phyloP scores from a whole-genome alignment of 768 basidiomycete species.

The Arthromyces matolae region DNA sequence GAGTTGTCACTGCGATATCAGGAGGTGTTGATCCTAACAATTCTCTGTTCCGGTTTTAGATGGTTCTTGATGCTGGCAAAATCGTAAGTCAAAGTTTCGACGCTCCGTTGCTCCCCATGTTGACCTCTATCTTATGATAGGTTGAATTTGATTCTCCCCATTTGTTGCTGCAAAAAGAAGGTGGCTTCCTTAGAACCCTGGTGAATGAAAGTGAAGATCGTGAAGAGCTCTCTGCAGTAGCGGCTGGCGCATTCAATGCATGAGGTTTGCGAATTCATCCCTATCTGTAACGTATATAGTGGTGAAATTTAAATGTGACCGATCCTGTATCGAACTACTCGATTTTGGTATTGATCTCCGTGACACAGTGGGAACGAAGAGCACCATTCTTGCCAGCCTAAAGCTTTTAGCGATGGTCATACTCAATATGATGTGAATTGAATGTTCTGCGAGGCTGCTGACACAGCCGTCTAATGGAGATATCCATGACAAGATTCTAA shows the following conservation, averaged over 20 bases:
- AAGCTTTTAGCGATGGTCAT: too few species aligned
- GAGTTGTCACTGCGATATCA: slow-evolving; percentile 13
- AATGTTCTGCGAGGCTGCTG: too few species aligned
- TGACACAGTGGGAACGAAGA: too few species aligned
- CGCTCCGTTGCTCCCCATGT: not conserved
- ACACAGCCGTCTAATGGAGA: too few species aligned
- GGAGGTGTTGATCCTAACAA: not conserved
- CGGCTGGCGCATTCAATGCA: slow-evolving; percentile 8
- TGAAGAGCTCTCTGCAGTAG: slow-evolving; percentile 43
- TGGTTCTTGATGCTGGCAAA: slow-evolving; percentile 52
- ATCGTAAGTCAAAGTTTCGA: slow-evolving; percentile 31
- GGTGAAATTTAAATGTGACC: not conserved
- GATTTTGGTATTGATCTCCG: too few species aligned
- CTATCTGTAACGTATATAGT: not conserved
- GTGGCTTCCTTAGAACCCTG: slow-evolving; percentile 48
- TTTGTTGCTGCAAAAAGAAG: slow-evolving; percentile 46
- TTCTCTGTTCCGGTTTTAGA: slow-evolving; percentile 23
- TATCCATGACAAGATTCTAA: too few species aligned
- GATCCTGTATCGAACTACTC: too few species aligned
- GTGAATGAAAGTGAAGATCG: slow-evolving; percentile 58
- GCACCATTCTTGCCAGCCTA: too few species aligned
- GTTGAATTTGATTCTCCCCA: slow-evolving; percentile 55
- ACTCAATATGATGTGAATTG: too few species aligned
- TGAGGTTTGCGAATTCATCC: not conserved
- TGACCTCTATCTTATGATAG: slow-evolving; percentile 20